Evolutionary conservation across 106 monocot species (phyloP), one percentile per base, ranked within the genome.

Genomic region (Agapanthus africanus): DNA sequence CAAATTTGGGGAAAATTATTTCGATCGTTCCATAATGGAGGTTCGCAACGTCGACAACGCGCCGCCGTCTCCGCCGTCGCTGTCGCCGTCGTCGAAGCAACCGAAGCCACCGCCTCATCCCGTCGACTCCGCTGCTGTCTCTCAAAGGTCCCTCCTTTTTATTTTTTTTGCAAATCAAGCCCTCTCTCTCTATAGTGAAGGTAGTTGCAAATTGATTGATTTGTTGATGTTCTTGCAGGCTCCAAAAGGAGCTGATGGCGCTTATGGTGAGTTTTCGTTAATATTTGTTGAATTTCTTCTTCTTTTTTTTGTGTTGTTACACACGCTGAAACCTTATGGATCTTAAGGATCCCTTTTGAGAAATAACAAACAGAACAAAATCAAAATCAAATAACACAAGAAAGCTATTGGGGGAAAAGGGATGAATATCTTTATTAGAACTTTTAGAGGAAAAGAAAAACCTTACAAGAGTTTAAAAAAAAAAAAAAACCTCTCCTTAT

Each of bases 241-340:
- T 87, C 14, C 83, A 87, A 67, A 87, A 83, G 83, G 83, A 87
- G 72, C 72, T 87, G 78, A 87, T 78, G 83, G 26, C 80, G 57
- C 83, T 83, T n/a, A 83, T 83, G 83, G 80, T 87, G 60, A 4
- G 75, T 38, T 62, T 30, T 30, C 13, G 23, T 14, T 57, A n/a
- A n/a, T n/a, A n/a, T n/a, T n/a, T n/a, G n/a, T n/a, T n/a, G n/a
- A n/a, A n/a, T n/a, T n/a, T n/a, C n/a, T n/a, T n/a, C n/a, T n/a
- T n/a, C n/a, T n/a, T n/a, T n/a, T n/a, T n/a, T n/a, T n/a, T n/a
- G n/a, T n/a, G n/a, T n/a, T n/a, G n/a, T n/a, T n/a, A n/a, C n/a
- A n/a, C n/a, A n/a, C n/a, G n/a, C n/a, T n/a, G n/a, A n/a, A n/a
- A n/a, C n/a, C n/a, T n/a, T n/a, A n/a, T n/a, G n/a, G n/a, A n/a